phyloP scores from a whole-genome alignment of 352 stramenopile genomes.

The Globisporangium recalcitrans region DNA sequence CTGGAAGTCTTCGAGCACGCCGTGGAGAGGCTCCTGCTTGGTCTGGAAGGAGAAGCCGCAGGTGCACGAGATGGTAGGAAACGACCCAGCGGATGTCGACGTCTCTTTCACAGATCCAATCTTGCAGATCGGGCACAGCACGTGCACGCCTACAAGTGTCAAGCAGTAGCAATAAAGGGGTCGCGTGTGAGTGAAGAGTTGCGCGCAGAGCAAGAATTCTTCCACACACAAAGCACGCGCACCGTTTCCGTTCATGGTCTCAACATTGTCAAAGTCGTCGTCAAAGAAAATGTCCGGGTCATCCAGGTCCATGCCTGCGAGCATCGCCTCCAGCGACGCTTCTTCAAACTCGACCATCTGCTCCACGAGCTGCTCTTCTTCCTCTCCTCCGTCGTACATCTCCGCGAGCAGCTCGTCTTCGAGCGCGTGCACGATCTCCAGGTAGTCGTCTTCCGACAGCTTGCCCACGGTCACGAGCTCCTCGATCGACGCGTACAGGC shows the following conservation, averaged over 20 bases:
- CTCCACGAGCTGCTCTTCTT: conserved; percentile 37
- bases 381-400: conserved; percentile 14
- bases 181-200: neutral
- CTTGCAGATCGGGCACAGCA: conserved; percentile 57
- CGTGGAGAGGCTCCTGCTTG: conserved; percentile 43
- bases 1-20: conserved; percentile 55
- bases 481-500: conserved; percentile 40
- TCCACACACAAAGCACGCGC: neutral
- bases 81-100: neutral
- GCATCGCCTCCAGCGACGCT: conserved; percentile 62
- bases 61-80: conserved; percentile 30
- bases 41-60: conserved; percentile 53
- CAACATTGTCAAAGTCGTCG: conserved; percentile 5
- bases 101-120: conserved; percentile 27
- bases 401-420: conserved; percentile 62
- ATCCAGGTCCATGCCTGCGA: conserved; percentile 53
- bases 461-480: conserved; percentile 53
- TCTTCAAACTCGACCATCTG: conserved; percentile 70
- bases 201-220: neutral
- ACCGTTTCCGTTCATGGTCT: conserved; percentile 8
- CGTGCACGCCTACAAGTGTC: conserved; percentile 15
- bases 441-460: conserved; percentile 62
- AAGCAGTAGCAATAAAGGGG: neutral
- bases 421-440: conserved; percentile 69
- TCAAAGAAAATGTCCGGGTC: conserved; percentile 17